Conservation (phyloP, 768 basidiomycete genomes). For the Mycena metata region DNA sequence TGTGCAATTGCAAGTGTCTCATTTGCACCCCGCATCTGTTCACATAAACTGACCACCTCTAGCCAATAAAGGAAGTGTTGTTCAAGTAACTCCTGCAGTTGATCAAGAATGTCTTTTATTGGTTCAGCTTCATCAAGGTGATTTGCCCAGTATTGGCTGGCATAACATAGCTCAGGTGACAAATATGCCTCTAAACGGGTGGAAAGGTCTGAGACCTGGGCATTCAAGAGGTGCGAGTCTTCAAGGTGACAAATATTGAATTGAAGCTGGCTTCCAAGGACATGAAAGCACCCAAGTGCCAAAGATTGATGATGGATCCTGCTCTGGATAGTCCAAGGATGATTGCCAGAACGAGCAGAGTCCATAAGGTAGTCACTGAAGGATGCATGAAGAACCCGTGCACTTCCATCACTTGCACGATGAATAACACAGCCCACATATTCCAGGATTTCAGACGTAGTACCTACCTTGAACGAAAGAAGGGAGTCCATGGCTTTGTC, state of each 20-base stretch:
- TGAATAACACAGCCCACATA: constrained; percentile 1
- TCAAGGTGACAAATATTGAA: constrained; percentile 19
- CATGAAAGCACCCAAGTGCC: not conserved
- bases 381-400: not conserved
- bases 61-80: not conserved
- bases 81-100: not conserved
- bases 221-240: constrained; percentile 8
- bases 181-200: not conserved
- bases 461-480: not conserved
- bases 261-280: not conserved
- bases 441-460: not conserved
- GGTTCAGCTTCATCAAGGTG: not conserved
- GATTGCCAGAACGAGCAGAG: not conserved
- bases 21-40: not conserved
- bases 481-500: not conserved
- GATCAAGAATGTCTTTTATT: not conserved
- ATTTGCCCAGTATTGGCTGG: not conserved
- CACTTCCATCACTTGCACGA: not conserved
- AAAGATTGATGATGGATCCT: not conserved
- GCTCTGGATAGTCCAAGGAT: constrained; percentile 1
- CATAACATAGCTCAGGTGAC: not conserved
- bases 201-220: not conserved
- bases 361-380: constrained; percentile 11
- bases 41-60: not conserved
- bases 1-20: not conserved